Base-by-base conservation (phyloP, 345 rosid genomes). In the Combretum micranthum region DNA sequence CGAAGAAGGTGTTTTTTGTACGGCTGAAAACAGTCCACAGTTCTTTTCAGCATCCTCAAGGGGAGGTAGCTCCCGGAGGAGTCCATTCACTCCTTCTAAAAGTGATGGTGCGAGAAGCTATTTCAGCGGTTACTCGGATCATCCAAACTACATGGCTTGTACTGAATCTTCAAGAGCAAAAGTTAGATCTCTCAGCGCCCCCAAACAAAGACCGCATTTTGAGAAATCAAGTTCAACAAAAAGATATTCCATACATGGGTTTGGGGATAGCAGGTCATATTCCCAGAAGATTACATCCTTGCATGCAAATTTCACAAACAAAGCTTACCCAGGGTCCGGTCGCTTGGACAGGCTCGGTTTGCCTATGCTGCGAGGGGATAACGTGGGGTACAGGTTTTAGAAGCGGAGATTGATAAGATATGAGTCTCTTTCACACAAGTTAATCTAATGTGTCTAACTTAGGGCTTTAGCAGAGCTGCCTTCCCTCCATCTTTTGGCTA, bases 301-400 rank as follows among this genome's bases (percentile, higher is more conserved):
- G 72, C 84, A 80, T 19, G 66, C 86, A 12, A 87, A 60, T 62
- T 87, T 82, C 39, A 56, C 80, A 14, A 81, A 66, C 68, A 94
- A 82, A 64, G 97, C 88, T 11, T 94, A 94, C 59, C 97, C 96
- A 0, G 99, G 99, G 37, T 94, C 95, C 0, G 99, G 99, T 53
- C 88, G 88, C 42, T 68, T 93, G 76, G 96, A 93, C 81, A 80
- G 74, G 60, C 79, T 85, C 0, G 99, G 97, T 43, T 82, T 90
- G 97, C 96, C 96, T 0, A 32, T 85, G 32, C 80, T 77, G 22
- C 64, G 55, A 11, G 47, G 56, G 2, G 57, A 56, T 20, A 19
- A 14, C 43, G 59, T 45, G 17, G 54, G 44, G 17, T 47, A 48
- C 42, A 42, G 53, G 44, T 47, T 42, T 17, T 39, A 56, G 47